phyloP scores from a whole-genome alignment of 2,329 filamentous ascomycete species.

The Phaeosphaeria sp. region DNA sequence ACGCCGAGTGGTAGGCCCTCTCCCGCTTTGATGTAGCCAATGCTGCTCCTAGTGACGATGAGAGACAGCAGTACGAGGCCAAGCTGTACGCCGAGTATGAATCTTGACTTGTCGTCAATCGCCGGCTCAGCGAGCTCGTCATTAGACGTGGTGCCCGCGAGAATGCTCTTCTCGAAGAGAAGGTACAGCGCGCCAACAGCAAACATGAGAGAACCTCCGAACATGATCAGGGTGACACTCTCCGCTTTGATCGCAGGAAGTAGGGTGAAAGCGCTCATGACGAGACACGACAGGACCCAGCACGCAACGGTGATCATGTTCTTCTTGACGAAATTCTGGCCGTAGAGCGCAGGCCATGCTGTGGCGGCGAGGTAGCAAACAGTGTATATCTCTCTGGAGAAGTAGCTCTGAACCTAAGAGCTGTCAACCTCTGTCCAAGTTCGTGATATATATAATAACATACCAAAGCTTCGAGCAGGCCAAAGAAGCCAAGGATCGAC shows the following conservation, averaged over 20 bases:
- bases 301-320: constrained; percentile 70
- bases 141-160: constrained; percentile 51
- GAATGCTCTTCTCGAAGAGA: constrained; percentile 73
- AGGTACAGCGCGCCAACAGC: constrained; percentile 79
- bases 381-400: constrained; percentile 86
- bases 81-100: constrained; percentile 72
- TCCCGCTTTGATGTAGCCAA: constrained; percentile 84
- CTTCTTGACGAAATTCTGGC: constrained; percentile 71
- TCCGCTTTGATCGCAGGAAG: constrained; percentile 88
- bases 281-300: constrained; percentile 78
- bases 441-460: constrained; percentile 17
- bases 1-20: constrained; percentile 85
- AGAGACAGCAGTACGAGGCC: constrained; percentile 83
- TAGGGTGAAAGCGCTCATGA: constrained; percentile 91
- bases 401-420: constrained; percentile 83
- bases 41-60: constrained; percentile 84
- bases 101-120: constrained; percentile 60
- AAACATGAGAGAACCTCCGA: constrained; percentile 81
- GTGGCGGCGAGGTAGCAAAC: constrained; percentile 76
- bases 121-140: constrained; percentile 33
- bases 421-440: background rate
- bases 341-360: constrained; percentile 80
- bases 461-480: constrained; percentile 76
- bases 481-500: constrained; percentile 72
- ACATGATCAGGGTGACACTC: constrained; percentile 72